Evolutionary conservation across 176 grass and related monocot genomes (phyloP).

Genomic region (Avena eriantha): DNA sequence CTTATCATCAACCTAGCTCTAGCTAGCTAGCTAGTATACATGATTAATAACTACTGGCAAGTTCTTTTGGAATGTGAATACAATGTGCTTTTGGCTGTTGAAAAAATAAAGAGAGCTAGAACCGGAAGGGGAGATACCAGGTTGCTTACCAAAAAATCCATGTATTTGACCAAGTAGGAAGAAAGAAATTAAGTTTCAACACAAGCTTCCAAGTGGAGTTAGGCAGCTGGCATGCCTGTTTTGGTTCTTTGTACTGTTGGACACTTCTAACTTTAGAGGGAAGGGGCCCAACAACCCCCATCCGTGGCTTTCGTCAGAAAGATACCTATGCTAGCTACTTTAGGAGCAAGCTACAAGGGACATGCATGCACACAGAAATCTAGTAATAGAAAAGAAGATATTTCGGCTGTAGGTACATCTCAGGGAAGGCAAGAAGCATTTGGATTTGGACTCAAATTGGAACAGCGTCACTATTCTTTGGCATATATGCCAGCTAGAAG

Average conservation of each 20-base stretch:
- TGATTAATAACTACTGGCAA: neutral
- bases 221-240: neutral
- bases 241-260: neutral
- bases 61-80: neutral
- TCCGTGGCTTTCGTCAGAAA: constrained; percentile 6
- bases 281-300: neutral
- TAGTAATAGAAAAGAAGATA: neutral
- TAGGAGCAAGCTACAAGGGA: neutral
- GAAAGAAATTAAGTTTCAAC: neutral
- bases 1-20: neutral
- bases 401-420: neutral
- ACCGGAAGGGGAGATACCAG: neutral
- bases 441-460: neutral
- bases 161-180: neutral
- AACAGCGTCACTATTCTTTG: neutral
- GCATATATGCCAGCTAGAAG: neutral
- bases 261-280: neutral
- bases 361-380: neutral
- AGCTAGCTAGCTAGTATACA: neutral
- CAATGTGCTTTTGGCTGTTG: neutral
- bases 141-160: neutral
- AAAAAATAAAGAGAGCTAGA: neutral
- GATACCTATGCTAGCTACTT: neutral
- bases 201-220: constrained; percentile 9
- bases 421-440: constrained; percentile 1